phyloP scores from a whole-genome alignment of 2,329 filamentous ascomycete genomes.

The Aaosphaeria pasadenensis region DNA sequence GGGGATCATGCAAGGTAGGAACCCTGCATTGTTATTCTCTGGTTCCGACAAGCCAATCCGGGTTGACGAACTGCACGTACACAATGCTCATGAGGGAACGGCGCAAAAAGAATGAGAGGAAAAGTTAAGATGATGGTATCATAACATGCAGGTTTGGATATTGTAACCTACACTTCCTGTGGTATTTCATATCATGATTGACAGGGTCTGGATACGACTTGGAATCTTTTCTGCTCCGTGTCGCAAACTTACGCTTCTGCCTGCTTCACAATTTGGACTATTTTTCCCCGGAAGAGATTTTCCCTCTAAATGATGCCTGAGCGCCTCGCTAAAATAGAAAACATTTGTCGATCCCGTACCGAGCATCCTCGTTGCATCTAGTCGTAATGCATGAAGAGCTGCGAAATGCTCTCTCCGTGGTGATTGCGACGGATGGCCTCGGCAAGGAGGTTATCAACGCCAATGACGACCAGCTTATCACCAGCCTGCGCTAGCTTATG shows the following conservation, averaged over 20 bases:
- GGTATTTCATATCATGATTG: no score
- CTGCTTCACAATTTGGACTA: neutral
- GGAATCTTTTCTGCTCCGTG: no score
- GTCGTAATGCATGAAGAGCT: constrained; percentile 47
- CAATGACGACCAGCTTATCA: constrained; percentile 80
- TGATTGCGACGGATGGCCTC: constrained; percentile 96
- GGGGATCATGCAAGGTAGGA: constrained; percentile 42
- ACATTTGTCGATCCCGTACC: neutral
- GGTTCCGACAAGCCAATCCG: no score
- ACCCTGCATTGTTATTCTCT: constrained; percentile 43
- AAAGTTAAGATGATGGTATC: no score
- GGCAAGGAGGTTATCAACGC: constrained; percentile 81
- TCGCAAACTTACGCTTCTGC: no score
- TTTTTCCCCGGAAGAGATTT: neutral
- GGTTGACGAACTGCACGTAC: no score
- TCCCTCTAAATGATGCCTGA: neutral
- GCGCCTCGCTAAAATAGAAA: neutral
- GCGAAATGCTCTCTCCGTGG: constrained; percentile 78
- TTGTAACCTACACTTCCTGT: no score
- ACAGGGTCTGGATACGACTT: no score
- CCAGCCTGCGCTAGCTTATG: constrained; percentile 66
- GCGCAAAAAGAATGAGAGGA: no score
- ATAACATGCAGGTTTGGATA: no score
- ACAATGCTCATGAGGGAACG: no score
- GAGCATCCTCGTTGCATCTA: constrained; percentile 7